These are phyloP conservation scores for Udeniomyces megalosporus DNA, from an alignment of 768 basidiomycete species.

Conservation along the genomic window DNA sequence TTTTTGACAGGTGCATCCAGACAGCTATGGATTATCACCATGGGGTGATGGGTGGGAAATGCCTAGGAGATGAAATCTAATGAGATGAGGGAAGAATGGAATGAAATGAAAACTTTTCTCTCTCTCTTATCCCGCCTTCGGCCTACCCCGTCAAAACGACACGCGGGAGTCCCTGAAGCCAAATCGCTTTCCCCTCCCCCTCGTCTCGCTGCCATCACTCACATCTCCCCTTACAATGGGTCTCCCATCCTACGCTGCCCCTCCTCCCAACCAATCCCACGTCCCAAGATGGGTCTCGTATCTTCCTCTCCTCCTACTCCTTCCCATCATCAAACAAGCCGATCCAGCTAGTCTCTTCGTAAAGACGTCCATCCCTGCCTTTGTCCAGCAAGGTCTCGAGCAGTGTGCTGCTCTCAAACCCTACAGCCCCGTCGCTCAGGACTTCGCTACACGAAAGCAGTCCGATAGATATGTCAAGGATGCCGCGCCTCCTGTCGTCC, in stretches of 20 bases:
- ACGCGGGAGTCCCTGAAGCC: too few species aligned
- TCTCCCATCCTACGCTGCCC: background rate
- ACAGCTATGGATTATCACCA: background rate
- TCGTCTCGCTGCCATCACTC: too few species aligned
- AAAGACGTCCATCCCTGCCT: background rate
- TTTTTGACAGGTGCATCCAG: background rate
- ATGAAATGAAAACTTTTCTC: background rate
- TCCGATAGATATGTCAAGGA: conserved; percentile 33
- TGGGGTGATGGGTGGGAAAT: background rate
- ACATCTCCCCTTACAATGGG: background rate
- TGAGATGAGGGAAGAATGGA: background rate
- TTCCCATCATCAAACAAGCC: background rate
- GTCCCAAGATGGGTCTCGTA: background rate
- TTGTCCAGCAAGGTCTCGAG: conserved; percentile 18
- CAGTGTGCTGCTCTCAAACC: conserved; percentile 25
- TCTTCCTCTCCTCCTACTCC: conserved; percentile 8
- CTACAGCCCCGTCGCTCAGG: conserved; percentile 19
- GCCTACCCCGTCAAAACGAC: too few species aligned
- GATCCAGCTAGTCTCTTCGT: background rate
- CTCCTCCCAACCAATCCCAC: background rate
- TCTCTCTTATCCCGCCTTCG: too few species aligned
- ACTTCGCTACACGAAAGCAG: conserved; percentile 16
- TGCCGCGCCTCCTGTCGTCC: conserved; percentile 38
- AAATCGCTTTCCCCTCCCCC: too few species aligned
- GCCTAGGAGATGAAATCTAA: conserved; percentile 8